phyloP scores from a whole-genome alignment of 768 basidiomycete species.

The Xanthoconium stramineum region DNA sequence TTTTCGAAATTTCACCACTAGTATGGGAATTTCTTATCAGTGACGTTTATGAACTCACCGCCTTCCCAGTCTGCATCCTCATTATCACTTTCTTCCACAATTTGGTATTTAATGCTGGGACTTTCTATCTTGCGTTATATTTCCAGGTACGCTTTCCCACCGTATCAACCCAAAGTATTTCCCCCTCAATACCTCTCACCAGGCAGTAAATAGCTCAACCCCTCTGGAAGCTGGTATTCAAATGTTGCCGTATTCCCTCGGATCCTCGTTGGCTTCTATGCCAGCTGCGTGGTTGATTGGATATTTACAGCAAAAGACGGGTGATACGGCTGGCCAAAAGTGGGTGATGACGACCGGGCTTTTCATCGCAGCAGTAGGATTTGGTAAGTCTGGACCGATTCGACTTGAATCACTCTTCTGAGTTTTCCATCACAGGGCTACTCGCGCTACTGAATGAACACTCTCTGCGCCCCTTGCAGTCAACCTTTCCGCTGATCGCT shows the following conservation, averaged over 20 bases:
- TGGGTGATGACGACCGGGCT: conserved; percentile 62
- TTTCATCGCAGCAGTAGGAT: conserved; percentile 63
- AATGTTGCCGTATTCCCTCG: conserved; percentile 81
- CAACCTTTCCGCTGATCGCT: conserved; percentile 62
- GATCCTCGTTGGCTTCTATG: conserved; percentile 81
- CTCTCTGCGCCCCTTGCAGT: conserved; percentile 44
- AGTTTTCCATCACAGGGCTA: conserved; percentile 48
- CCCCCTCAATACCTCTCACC: conserved; percentile 4
- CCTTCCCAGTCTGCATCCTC: conserved; percentile 55
- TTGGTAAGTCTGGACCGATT: conserved; percentile 46
- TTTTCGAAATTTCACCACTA: conserved; percentile 57
- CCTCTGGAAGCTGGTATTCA: conserved; percentile 71
- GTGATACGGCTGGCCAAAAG: conserved; percentile 63
- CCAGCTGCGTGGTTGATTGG: conserved; percentile 83
- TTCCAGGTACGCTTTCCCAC: conserved; percentile 56
- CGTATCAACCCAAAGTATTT: background rate
- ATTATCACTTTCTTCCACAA: conserved; percentile 76
- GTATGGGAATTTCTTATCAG: conserved; percentile 37
- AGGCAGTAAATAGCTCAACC: conserved; percentile 71
- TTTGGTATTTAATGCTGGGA: conserved; percentile 78
- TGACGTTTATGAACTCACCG: conserved; percentile 7
- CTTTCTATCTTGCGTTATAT: conserved; percentile 81
- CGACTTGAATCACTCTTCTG: background rate
- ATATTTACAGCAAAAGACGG: conserved; percentile 54
- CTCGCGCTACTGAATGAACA: conserved; percentile 59